Evolutionary conservation across 2,329 filamentous ascomycete genomes (phyloP).

Genomic region (Dothistroma septosporum): DNA sequence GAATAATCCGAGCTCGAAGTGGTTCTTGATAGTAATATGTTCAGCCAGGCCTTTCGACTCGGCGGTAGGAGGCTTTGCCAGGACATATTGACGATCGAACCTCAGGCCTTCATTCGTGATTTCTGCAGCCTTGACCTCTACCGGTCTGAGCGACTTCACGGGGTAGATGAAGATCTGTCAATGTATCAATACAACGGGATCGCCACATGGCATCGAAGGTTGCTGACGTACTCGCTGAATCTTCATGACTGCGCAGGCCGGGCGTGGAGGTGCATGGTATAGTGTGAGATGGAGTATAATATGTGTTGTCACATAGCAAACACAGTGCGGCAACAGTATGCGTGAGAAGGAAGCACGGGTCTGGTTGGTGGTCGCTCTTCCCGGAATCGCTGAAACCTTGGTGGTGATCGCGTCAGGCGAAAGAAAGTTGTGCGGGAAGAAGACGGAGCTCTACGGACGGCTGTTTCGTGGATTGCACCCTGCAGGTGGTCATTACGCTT

Average conservation of each 20-base stretch:
- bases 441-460: neutral
- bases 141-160: constrained; percentile 32
- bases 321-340: neutral
- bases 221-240: constrained; percentile 29
- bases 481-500: neutral
- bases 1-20: constrained; percentile 33
- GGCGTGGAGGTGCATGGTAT: constrained; percentile 1
- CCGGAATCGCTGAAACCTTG: neutral
- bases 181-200: constrained; percentile 4
- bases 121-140: constrained; percentile 32
- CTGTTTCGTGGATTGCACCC: neutral
- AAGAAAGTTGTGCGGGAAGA: neutral
- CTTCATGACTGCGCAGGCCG: constrained; percentile 25
- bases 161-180: constrained; percentile 34
- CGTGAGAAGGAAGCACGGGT: neutral
- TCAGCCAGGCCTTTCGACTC: constrained; percentile 31
- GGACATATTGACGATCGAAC: constrained; percentile 35
- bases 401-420: neutral
- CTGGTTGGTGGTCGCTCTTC: neutral
- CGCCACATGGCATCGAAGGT: neutral
- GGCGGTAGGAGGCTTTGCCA: constrained; percentile 32
- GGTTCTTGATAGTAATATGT: constrained; percentile 36
- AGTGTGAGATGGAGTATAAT: neutral
- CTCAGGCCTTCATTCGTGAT: constrained; percentile 36
- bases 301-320: neutral